These are phyloP conservation scores for Diversispora eburnea DNA, from an alignment of 192 early-diverging fungal genomes.

Conservation along the genomic window DNA sequence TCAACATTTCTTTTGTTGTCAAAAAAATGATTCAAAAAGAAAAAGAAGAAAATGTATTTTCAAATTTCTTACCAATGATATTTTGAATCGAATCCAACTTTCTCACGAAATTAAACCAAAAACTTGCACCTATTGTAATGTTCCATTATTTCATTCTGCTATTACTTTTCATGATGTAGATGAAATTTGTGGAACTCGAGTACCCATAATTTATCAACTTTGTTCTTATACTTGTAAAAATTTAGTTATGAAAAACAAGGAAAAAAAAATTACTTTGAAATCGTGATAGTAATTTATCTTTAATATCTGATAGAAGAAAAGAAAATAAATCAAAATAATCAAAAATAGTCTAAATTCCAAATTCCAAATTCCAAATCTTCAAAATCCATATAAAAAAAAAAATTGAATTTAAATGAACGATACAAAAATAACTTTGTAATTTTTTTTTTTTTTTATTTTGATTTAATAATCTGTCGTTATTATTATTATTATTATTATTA, in stretches of 20 bases:
- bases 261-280: too few relatives aligned
- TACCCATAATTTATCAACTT: not conserved
- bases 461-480: too few relatives aligned
- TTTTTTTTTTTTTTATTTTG: too few relatives aligned
- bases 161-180: not conserved
- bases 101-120: not conserved
- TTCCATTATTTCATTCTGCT: constrained; percentile 6
- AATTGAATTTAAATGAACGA: too few relatives aligned
- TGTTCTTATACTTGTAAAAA: not conserved
- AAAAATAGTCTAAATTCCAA: too few relatives aligned
- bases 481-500: too few relatives aligned
- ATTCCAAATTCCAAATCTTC: too few relatives aligned
- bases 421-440: too few relatives aligned
- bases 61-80: not conserved
- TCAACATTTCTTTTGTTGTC: not conserved
- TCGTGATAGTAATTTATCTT: too few relatives aligned
- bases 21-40: not conserved
- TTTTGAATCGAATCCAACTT: not conserved
- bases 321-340: too few relatives aligned
- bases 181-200: not conserved
- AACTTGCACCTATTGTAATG: not conserved
- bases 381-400: too few relatives aligned
- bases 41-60: not conserved
- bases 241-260: not conserved
- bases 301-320: too few relatives aligned